Evolutionary conservation across 1,139 yeast genomes (phyloP), one percentile per base, ranked within the genome.

Genomic region (Debaryomyces fabryi): DNA sequence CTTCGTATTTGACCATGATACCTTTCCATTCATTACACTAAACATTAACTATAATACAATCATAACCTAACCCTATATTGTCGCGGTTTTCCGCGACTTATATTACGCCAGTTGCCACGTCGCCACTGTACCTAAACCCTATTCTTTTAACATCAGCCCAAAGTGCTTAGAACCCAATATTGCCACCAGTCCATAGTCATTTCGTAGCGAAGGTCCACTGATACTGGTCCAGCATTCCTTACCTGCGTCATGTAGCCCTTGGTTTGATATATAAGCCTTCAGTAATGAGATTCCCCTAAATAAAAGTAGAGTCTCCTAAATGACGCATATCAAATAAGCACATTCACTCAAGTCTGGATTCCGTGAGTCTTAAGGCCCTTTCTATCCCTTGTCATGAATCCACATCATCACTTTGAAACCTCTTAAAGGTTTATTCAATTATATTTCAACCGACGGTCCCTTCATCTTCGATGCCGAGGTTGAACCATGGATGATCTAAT

Each of bases 401-500:
- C 30, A 4, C 13, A 27, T 27, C 30, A 21, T 21, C 30, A 27
- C 30, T 6, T 9, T 2, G 30, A 12, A 12, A 27, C 30, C n/a
- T 3, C 13, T 12, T 27, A 13, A 9, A 24, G 9, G 10, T 9
- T 23, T 12, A 32, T 21, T 21, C 8, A 21, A 6, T 21, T 21
- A 21, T 6, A 12, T 3, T 16, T 34, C 35, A 45, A 39, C 41
- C 52, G 32, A 62, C 35, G 47, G 86, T 82, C n/a, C 88, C 93
- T 58, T 86, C 92, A 67, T 86, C 95, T 58, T 83, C 81, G 47
- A 86, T 83, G 29, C 93, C 95, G 59, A 77, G 75, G 57, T 81
- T 79, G 64, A 88, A 87, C 92, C 93, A 87, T 48, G 85, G 85
- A 64, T 87, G 93, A 45, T 81, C 79, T 66, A 87, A 69, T 1